Evolutionary conservation across 2,329 filamentous ascomycete species (phyloP), one percentile per base, ranked within the genome.

Genomic region (Pseudogymnoascus sp.): DNA sequence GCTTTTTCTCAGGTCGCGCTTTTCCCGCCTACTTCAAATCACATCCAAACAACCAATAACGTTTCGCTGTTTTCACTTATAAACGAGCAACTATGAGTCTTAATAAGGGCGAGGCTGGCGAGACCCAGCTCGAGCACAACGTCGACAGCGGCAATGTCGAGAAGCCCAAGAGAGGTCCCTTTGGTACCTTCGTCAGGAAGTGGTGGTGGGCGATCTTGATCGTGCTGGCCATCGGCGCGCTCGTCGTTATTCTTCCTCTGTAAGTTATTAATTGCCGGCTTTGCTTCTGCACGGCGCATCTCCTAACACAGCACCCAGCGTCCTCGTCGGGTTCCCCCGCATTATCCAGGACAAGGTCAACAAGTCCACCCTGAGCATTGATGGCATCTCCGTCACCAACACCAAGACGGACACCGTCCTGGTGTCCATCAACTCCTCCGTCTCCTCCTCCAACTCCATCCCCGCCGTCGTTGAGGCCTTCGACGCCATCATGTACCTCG

Each of bases 321-420:
- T 86, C 60, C 86, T 80, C 68, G 84, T 86, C 61, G 84, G 72
- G 2, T 83, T 86, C 68, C 84, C 84, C 22, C 78, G 80, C 31
- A 83, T 83, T 63, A 83, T 83, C 37, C 84, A 86, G 68, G 64
- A 72, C 40, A 78, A 80, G 61, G 78, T 87, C 68, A 78, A 84
- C 68, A 72, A 77, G 26, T 80, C 84, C 1, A 78, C 74, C 3
- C 72, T 87, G 26, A 73, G 78, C 31, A 76, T 86, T 64, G 79
- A 75, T 0, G 72, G 75, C 16, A 77, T 85, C 70, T 68, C 77
- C 40, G 80, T 86, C 66, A 77, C 75, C n/a, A 71, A 82, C 14
- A 83, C 84, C 5, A 74, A 75, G 0, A 72, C 81, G 1, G 71
- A 82, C 12, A 74, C 77, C 1, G 75, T 86, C 61, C 71, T 77